phyloP scores from a whole-genome alignment of 2,329 filamentous ascomycete genomes.

The Geosmithia flava region DNA sequence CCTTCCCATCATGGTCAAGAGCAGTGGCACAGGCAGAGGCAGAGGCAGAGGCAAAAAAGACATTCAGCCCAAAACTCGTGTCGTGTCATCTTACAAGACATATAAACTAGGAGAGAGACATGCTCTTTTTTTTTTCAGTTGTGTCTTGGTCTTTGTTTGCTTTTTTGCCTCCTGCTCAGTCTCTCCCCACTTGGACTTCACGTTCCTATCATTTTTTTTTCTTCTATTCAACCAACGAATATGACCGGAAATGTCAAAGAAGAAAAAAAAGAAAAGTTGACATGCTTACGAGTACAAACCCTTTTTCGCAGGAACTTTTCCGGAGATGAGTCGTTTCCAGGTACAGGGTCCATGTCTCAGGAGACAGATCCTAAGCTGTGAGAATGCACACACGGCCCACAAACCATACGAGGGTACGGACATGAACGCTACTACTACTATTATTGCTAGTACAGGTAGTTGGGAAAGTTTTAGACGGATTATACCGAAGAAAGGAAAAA shows the following conservation, averaged over 20 bases:
- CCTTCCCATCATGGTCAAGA: neutral
- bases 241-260: no score
- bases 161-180: neutral
- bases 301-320: slow-evolving; percentile 27
- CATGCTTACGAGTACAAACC: neutral
- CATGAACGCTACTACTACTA: no score
- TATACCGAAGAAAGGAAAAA: no score
- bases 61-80: neutral
- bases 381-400: neutral
- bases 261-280: no score
- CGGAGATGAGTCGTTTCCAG: slow-evolving; percentile 43
- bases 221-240: no score
- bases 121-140: neutral
- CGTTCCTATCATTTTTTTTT: no score
- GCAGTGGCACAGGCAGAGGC: no score
- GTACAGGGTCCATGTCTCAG: slow-evolving; percentile 21
- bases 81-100: neutral
- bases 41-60: no score
- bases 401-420: no score
- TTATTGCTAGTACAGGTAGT: no score
- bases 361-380: slow-evolving; percentile 17
- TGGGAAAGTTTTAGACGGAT: no score
- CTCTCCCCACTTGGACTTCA: no score
- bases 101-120: neutral
- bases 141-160: neutral